phyloP scores from a whole-genome alignment of 1,284 basidiomycete genomes.

The Chondrostereum purpureum region DNA sequence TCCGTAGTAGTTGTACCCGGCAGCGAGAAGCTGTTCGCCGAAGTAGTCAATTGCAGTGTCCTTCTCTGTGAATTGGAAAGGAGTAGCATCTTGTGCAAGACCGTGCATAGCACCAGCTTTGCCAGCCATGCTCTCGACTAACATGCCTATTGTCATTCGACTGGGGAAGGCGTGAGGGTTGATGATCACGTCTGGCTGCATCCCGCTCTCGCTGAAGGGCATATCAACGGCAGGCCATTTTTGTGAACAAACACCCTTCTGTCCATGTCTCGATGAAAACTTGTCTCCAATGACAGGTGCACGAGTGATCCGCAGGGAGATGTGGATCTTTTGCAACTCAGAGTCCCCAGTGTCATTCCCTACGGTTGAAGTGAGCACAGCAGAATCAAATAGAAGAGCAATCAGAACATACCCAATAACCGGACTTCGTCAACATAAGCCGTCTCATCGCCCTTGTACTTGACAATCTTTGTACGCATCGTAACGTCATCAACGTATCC shows the following conservation, averaged over 20 bases:
- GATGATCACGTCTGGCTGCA: constrained; percentile 99
- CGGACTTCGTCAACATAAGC: constrained; percentile 93
- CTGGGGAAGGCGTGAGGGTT: constrained; percentile 99
- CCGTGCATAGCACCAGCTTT: constrained; percentile 99
- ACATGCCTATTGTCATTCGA: constrained; percentile 99
- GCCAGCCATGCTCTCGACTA: constrained; percentile 98
- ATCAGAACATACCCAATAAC: constrained; percentile 61
- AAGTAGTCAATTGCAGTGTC: constrained; percentile 97
- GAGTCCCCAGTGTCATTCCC: constrained; percentile 83
- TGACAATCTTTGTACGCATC: constrained; percentile 79
- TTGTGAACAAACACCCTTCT: constrained; percentile 99
- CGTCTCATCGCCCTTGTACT: constrained; percentile 95
- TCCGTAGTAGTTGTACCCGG: constrained; percentile 98
- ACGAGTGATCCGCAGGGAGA: constrained; percentile 91
- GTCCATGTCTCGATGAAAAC: constrained; percentile 97
- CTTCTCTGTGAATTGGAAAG: constrained; percentile 94
- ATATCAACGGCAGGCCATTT: constrained; percentile 98
- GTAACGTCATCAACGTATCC: constrained; percentile 88
- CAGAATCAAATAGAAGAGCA: constrained; percentile 6
- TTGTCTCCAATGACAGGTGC: constrained; percentile 99
- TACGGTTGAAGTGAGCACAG: too few relatives aligned
- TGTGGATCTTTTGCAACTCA: constrained; percentile 89
- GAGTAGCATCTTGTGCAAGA: constrained; percentile 95
- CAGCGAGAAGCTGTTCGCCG: constrained; percentile 87
- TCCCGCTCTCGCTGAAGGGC: constrained; percentile 98